phyloP scores from a whole-genome alignment of 2,329 filamentous ascomycete genomes.

The Pseudocercospora ulei region DNA sequence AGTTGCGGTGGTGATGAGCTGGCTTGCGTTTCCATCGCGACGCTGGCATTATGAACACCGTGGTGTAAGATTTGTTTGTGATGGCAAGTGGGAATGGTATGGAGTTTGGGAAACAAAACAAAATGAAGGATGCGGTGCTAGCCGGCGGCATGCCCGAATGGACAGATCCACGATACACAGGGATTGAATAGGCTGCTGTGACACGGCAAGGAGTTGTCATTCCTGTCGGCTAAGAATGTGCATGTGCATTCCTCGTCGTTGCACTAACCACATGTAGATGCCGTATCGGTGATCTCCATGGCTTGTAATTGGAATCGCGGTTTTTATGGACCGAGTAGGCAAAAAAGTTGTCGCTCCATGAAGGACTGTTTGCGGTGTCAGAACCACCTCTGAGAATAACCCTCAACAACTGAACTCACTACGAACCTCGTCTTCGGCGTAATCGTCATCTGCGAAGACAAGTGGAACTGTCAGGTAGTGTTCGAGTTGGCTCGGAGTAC shows the following conservation, averaged over 20 bases:
- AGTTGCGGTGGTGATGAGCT: constrained; percentile 22
- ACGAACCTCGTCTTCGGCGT: constrained; percentile 18
- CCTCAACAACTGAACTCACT: no score
- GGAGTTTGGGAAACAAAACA: constrained; percentile 19
- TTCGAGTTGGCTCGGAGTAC: constrained; percentile 4
- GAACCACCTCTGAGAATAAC: neutral
- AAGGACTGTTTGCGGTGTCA: neutral
- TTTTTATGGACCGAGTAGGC: no score
- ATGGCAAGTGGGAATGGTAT: constrained; percentile 21
- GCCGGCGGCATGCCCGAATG: constrained; percentile 2
- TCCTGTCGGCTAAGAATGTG: no score
- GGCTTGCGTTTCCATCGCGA: constrained; percentile 27
- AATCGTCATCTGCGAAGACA: constrained; percentile 11
- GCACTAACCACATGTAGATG: no score
- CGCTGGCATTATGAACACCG: constrained; percentile 24
- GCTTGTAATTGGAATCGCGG: no score
- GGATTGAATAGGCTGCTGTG: no score
- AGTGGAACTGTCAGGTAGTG: constrained; percentile 15
- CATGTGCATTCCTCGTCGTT: no score
- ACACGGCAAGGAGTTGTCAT: no score
- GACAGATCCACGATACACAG: no score
- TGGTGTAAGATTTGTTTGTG: constrained; percentile 23
- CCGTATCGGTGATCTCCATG: no score
- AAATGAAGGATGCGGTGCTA: constrained; percentile 8
- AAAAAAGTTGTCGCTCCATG: constrained; percentile 2